Evolutionary conservation across 2,329 filamentous ascomycete genomes (phyloP), one percentile per base, ranked within the genome.

Genomic region (Aureobasidium musti): DNA sequence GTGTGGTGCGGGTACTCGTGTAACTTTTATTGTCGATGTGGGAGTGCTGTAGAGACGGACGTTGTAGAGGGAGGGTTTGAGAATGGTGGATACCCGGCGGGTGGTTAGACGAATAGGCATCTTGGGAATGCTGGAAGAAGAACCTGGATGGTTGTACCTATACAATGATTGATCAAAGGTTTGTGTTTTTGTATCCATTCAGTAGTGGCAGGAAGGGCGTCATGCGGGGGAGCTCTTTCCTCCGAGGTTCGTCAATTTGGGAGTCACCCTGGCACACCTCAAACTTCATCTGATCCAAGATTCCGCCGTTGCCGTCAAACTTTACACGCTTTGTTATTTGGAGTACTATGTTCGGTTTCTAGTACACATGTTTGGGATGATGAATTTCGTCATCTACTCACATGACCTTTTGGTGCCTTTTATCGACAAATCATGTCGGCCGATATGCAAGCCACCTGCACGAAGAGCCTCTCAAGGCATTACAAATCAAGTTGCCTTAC

Each of bases 1-100:
- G 74, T 89, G 86, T 0, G 92, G 88, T 2, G 92, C 91, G 50
- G 91, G 89, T 57, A 97, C 80, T 77, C 89, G 87, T 68, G 87
- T 89, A 71, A 91, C 84, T 74, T 89, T 88, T 78, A 96, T 81
- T 13, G 73, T 71, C 21, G 74, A 73, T 2, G 70, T 60, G 4
- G 68, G 37, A 0, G 53, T 72, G 73, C 68, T 68, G 68, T 69
- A 69, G 35, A 35, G 26, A n/a, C 64, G 64, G 47, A 19, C 2
- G 5, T 21, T 66, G 54, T 54, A 56, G 23, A 56, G 50, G 0
- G 26, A 26, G 4, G 61, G n/a, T 47, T 39, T 65, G 37, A 56
- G n/a, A 6, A 65, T 26, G 37, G 39, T 45, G 11, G 37, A n/a
- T 11, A n/a, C 28, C 41, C 28, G 37, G 30, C 37, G 50, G 28